Evolutionary conservation across 805 yeast species (phyloP), one percentile per base, ranked within the genome.

Genomic region (Yarrowia hollandica): DNA sequence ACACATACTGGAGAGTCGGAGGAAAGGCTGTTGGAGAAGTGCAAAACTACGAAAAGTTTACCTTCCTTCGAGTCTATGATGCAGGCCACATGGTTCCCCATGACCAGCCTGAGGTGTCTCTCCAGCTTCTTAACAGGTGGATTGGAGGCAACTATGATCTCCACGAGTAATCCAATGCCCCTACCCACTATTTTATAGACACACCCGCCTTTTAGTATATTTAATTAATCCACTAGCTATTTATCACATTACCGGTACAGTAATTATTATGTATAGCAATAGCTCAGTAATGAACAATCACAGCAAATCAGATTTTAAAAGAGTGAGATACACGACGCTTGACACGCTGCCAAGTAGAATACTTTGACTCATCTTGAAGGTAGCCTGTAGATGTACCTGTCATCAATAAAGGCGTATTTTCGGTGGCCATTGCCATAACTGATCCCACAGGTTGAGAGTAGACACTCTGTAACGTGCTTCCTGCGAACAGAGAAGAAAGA

Each of bases 1-100:
- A 70, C 70, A 11, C 18, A 44, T 72, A 60, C 15, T 44, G 52
- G 52, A 44, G 11, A 9, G 35, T 30, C 6, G 64, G 75, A 35
- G 75, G 75, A 38, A 72, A 74, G 62, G 66, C 70, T 23, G 81
- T 82, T 18, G 96, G 96, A 60, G 82, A 85, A 66, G 83, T 82
- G 23, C 86, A 87, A 71, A 86, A 82, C 70, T 80, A 74, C 66
- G 82, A 80, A 25, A 79, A 83, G 39, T 84, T 90, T 68, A 84
- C 96, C 3, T 90, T 86, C 73, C 77, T 89, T 67, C 80, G 96
- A 69, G 79, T 90, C 38, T 86, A 72, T 64, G 88, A 83, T 63
- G 96, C 92, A 30, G 96, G 96, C 9, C 97, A 90, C 72, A 87
- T 90, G 96, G 96, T 89, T 64, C 96, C 96, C 28, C 85, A 78